Evolutionary conservation across 306 rosid species (phyloP), one percentile per base, ranked within the genome.

Genomic region (Fagus crenata): DNA sequence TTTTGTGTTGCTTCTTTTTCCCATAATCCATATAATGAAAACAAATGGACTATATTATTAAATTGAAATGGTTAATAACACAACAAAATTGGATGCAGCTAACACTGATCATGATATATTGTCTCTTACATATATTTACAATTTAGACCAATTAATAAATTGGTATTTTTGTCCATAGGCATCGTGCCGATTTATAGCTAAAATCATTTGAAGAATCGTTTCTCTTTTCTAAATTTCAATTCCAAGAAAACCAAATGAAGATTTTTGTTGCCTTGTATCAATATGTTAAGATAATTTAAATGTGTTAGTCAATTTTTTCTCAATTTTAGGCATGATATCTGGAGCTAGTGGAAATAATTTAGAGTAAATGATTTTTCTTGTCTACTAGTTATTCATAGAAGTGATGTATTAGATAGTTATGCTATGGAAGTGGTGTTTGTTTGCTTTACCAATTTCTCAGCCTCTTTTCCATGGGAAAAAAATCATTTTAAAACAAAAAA

Each of bases 21-120:
- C 14, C 37, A 70, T 46, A 67, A n/a, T 36, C 18, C 37, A 41
- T 2, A 12, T 72, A 71, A 74, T 71, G 72, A 13, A 75, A 70
- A 73, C 72, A 28, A 69, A 41, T 9, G 32, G 32, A 39, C 31
- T 72, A 12, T 54, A 65, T 74, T 72, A 63, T 43, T 69, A 74
- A 28, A 65, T 85, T 80, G 81, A 82, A 77, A 41, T 68, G 73
- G 82, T 78, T 64, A 61, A 72, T 73, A 77, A 85, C 68, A 80
- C 86, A 84, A 72, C 80, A 79, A 78, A 72, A 51, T 43, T 58
- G 79, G 70, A 75, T 84, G 35, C 11, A 49, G 87, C 81, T 61
- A 77, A 85, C 73, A 42, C 81, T 22, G 28, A 22, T 39, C 6
- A 76, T 83, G 28, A 64, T 76, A 49, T 55, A 42, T 74, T 77